Percentiles rank a stretch among this genome's conserved stretches.
These are phyloP conservation scores for cucumber (Cucumis sativus) DNA, from an alignment of 306 rosid genomes.

Conservation along the genomic window DNA sequence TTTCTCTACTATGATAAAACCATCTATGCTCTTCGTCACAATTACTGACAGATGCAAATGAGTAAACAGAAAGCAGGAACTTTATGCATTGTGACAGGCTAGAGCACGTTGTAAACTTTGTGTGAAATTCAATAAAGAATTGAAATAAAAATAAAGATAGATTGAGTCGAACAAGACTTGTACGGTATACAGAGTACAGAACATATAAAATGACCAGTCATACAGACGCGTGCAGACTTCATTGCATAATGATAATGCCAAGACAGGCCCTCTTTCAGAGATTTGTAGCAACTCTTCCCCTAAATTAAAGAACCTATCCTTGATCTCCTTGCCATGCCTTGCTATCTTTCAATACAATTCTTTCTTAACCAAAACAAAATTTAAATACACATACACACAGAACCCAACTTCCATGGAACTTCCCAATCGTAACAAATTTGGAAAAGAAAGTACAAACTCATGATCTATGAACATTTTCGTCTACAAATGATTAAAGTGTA, in stretches of 20 bases:
- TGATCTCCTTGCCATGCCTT: not conserved
- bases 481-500: not conserved
- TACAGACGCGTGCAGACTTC: not conserved
- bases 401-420: not conserved
- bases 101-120: not conserved
- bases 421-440: not conserved
- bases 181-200: not conserved
- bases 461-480: not conserved
- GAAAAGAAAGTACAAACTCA: not conserved
- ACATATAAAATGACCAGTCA: not conserved
- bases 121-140: not conserved
- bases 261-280: not conserved
- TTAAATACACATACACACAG: not conserved
- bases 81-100: not conserved
- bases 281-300: not conserved
- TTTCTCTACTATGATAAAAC: slow-evolving; percentile 17
- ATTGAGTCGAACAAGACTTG: not conserved
- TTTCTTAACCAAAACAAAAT: not conserved
- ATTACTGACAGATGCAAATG: not conserved
- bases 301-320: not conserved
- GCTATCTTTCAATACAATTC: not conserved
- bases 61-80: not conserved
- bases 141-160: not conserved
- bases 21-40: slow-evolving; percentile 18
- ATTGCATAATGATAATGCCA: not conserved